These are phyloP conservation scores for Sarocladium strictum DNA, from an alignment of 2,329 filamentous ascomycete species.

Conservation along the genomic window DNA sequence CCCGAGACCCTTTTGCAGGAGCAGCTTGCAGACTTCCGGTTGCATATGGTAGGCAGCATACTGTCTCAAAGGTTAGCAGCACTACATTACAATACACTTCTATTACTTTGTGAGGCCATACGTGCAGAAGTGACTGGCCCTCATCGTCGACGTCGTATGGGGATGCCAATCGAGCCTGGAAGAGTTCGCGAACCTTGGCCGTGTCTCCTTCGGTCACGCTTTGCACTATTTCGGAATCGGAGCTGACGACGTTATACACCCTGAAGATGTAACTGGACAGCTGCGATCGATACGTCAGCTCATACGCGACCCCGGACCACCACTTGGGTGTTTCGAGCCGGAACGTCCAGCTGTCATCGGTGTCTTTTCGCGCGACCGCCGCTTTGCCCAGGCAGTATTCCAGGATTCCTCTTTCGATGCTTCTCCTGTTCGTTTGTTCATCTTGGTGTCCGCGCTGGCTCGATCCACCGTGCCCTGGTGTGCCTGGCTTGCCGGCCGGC, in stretches of 20 bases:
- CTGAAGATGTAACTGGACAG: slow-evolving; percentile 15
- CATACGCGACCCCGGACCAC: slow-evolving; percentile 15
- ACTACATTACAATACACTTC: too few relatives aligned
- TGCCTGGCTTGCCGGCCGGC: too few relatives aligned
- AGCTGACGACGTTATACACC: slow-evolving; percentile 17
- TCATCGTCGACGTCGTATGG: slow-evolving; percentile 16
- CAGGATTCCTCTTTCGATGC: too few relatives aligned
- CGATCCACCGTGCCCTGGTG: too few relatives aligned
- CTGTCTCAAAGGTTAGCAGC: background rate
- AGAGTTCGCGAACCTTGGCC: slow-evolving; percentile 16
- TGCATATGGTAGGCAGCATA: background rate
- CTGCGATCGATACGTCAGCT: slow-evolving; percentile 14
- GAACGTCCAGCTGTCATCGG: background rate
- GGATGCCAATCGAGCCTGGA: slow-evolving; percentile 15
- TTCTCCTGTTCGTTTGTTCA: too few relatives aligned
- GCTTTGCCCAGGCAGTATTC: background rate
- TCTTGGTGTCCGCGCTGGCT: too few relatives aligned
- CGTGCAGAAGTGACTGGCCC: slow-evolving; percentile 15
- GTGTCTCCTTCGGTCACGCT: slow-evolving; percentile 13
- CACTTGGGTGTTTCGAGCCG: slow-evolving; percentile 18
- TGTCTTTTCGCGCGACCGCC: too few relatives aligned
- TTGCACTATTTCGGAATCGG: slow-evolving; percentile 13
- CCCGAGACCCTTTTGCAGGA: background rate
- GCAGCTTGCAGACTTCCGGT: background rate
- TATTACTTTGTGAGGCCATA: slow-evolving; percentile 7